Base-by-base conservation (phyloP, 179 eudicot genomes). In the Camellia oleifera region DNA sequence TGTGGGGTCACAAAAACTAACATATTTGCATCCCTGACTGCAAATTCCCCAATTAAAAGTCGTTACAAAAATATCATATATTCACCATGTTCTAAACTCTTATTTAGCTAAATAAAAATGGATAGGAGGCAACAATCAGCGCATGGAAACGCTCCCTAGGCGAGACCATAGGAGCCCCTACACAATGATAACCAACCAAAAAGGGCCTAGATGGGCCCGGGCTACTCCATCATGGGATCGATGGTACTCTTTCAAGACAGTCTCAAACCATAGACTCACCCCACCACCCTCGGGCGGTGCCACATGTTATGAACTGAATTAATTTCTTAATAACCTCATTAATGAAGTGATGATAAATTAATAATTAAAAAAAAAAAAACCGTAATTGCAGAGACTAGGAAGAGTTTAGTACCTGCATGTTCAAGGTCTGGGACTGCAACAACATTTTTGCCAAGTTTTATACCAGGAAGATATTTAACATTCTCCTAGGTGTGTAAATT, bases 1-100 rank as follows among this genome's bases (percentile, higher is more conserved):
- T 96, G 99, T 5, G 99, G 99, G 18, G 94, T 91, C 79, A 96
- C 99, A 85, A 96, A 96, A 23, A 94, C 98, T 77, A 96, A 87
- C 99, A 91, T 94, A 83, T 86, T 92, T 64, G 97, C 94, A 86
- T 92, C 97, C 83, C 78, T 88, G 70, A 94, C 99, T 96, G 91
- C 83, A 56, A 15, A 72, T 69, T 81, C 46, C 45, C 12, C 69
- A 12, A 50, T 20, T 68, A 68, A 68, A 45, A 40, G 23, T 45
- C 0, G 53, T 69, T 3, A 69, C 23, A 45, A 2, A 69, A 69
- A 7, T 11, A 44, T 17, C 13, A 45, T 32, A 32, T 32, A 32
- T 32, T 32, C 40, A 32, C 40, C 40, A 32, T 32, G 40, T 1
- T 32, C 40, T 32, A 32, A 1, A 32, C 40, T 32, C 40, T 32